Evolutionary conservation across 2,329 filamentous ascomycete genomes (phyloP).

Genomic region (Penicillium sumatraense): DNA sequence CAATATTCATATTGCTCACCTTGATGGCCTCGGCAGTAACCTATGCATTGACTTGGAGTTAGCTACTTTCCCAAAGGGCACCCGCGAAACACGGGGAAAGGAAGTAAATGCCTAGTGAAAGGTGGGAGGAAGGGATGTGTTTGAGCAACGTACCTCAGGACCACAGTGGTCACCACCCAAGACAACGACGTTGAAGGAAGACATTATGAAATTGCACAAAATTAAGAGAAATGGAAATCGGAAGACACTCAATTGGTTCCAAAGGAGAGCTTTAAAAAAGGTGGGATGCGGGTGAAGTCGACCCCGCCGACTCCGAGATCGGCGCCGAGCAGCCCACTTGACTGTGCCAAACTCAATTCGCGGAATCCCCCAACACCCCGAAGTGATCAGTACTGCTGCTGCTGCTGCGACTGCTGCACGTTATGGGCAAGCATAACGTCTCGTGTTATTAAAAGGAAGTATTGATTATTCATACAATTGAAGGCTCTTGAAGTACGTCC

Average conservation of each 20-base stretch:
- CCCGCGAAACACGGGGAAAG: constrained; percentile 7
- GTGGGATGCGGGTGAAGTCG: constrained; percentile 28
- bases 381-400: too few species aligned
- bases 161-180: constrained; percentile 84
- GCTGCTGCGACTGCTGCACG: too few species aligned
- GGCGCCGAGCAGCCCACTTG: constrained; percentile 20
- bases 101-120: too few species aligned
- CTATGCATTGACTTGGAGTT: constrained; percentile 46
- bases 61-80: constrained; percentile 12
- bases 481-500: too few species aligned
- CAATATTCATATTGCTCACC: constrained; percentile 53
- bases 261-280: constrained; percentile 26
- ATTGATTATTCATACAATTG: too few species aligned
- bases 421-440: too few species aligned
- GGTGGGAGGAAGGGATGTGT: not conserved
- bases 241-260: constrained; percentile 20
- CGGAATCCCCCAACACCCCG: too few species aligned
- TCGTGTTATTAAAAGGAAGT: too few species aligned
- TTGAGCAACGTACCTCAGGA: constrained; percentile 69
- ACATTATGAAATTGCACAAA: constrained; percentile 55
- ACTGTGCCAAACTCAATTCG: constrained; percentile 4
- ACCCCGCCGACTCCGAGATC: constrained; percentile 33
- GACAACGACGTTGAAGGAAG: constrained; percentile 76
- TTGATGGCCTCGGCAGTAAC: constrained; percentile 85
- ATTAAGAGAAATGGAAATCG: constrained; percentile 15